Evolutionary conservation across 2,329 filamentous ascomycete species (phyloP).

Genomic region (Pyricularia pennisetigena): DNA sequence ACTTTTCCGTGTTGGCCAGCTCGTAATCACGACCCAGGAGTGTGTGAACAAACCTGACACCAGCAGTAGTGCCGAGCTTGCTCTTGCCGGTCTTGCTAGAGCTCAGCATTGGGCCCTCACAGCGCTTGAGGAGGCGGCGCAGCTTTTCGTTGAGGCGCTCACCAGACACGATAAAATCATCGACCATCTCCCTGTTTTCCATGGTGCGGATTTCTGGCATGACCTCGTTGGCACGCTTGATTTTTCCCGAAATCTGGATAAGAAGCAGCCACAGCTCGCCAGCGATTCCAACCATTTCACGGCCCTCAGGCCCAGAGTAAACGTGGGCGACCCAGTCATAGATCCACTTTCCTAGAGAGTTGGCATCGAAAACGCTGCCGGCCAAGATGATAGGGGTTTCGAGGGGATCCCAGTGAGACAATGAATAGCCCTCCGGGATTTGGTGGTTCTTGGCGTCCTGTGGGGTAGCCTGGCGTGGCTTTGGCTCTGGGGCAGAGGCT

Average conservation of each 20-base stretch:
- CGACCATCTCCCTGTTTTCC: constrained; percentile 70
- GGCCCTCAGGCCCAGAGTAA: constrained; percentile 72
- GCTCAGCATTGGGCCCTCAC: constrained; percentile 92
- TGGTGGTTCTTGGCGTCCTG: constrained; percentile 53
- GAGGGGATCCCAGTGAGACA: constrained; percentile 96
- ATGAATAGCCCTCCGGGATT: constrained; percentile 83
- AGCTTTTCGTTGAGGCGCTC: constrained; percentile 81
- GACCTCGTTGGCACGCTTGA: constrained; percentile 80
- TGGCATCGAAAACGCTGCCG: constrained; percentile 93
- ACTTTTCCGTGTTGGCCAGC: constrained; percentile 79
- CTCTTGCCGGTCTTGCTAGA: constrained; percentile 64
- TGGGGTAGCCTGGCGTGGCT: constrained; percentile 41
- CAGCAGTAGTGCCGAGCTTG: constrained; percentile 83
- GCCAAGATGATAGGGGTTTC: constrained; percentile 91
- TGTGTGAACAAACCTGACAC: constrained; percentile 90
- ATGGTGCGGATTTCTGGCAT: constrained; percentile 60
- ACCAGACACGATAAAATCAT: constrained; percentile 84
- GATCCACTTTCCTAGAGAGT: constrained; percentile 97
- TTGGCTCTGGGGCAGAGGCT: constrained; percentile 18
- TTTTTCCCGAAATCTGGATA: constrained; percentile 87
- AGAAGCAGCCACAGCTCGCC: constrained; percentile 92
- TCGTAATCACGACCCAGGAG: constrained; percentile 90
- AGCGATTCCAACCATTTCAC: constrained; percentile 80
- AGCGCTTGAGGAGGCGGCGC: constrained; percentile 76
- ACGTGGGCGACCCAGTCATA: constrained; percentile 86